A percentile compares a stretch with the other conserved stretches of the same genome.
Conservation (phyloP, 208 protist species). For the Trypanosomatidae sp. region DNA sequence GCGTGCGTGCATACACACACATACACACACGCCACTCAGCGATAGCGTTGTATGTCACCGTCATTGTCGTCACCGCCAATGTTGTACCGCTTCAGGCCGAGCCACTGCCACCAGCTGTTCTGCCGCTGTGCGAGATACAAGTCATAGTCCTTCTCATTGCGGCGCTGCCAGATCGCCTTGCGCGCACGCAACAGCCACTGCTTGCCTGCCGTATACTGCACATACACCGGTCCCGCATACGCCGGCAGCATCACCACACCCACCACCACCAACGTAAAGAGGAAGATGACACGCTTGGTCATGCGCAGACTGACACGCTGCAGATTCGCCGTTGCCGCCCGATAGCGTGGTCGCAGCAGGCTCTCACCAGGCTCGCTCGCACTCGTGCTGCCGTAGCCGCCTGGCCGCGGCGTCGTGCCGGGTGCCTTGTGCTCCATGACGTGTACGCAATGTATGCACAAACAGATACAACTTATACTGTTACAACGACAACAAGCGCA, state of each 20-base stretch:
- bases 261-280: conserved; percentile 22
- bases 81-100: conserved; percentile 80
- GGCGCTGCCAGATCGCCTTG: conserved; percentile 67
- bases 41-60: conserved; percentile 62
- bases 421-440: conserved; percentile 78
- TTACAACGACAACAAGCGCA: no score
- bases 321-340: conserved; percentile 30
- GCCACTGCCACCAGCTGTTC: conserved; percentile 70
- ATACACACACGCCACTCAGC: background rate
- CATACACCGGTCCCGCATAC: conserved; percentile 58
- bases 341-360: conserved; percentile 55
- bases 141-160: conserved; percentile 76
- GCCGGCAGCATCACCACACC: conserved; percentile 37
- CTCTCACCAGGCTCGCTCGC: conserved; percentile 42
- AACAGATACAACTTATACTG: no score
- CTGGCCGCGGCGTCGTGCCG: conserved; percentile 36
- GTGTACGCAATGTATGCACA: no score
- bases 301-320: conserved; percentile 66
- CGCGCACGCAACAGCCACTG: conserved; percentile 65
- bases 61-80: conserved; percentile 71
- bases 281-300: conserved; percentile 25
- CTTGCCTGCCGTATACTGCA: conserved; percentile 46
- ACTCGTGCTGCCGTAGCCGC: conserved; percentile 33
- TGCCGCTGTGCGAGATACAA: conserved; percentile 83
- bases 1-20: background rate